A percentile compares a stretch with the other conserved stretches of the same genome.
These are phyloP conservation scores for Phytophthora gonapodyides DNA, from an alignment of 352 stramenopile species.

Conservation along the genomic window DNA sequence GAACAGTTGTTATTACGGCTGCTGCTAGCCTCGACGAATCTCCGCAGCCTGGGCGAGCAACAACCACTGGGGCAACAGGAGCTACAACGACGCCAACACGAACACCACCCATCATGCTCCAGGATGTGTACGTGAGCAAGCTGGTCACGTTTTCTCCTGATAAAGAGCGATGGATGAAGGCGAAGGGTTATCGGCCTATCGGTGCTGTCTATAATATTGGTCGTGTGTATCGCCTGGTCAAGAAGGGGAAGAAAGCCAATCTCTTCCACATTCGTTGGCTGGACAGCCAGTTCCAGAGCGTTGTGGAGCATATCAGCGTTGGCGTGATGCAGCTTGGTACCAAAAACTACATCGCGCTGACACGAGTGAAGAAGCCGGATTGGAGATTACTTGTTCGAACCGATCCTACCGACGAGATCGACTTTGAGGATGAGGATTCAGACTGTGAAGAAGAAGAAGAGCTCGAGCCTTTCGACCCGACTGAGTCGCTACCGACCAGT, in stretches of 20 bases:
- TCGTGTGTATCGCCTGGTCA: slow-evolving; percentile 1
- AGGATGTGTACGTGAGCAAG: slow-evolving; percentile 1
- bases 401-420: slow-evolving; percentile 2
- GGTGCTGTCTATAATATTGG: slow-evolving; percentile 7
- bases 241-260: slow-evolving; percentile 4
- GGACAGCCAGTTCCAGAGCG: slow-evolving; percentile 13
- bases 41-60: too few species aligned
- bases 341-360: slow-evolving; percentile 5
- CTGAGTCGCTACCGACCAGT: background rate
- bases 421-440: background rate
- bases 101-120: background rate
- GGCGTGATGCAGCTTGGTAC: slow-evolving; percentile 4
- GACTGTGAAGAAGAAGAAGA: slow-evolving; percentile 1
- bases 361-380: background rate
- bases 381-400: background rate
- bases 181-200: slow-evolving; percentile 2
- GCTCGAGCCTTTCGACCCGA: slow-evolving; percentile 3
- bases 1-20: too few species aligned
- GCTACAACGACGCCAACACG: too few species aligned
- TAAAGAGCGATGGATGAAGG: slow-evolving; percentile 6
- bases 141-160: background rate
- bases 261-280: slow-evolving; percentile 16
- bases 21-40: too few species aligned
- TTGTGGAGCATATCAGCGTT: slow-evolving; percentile 2
- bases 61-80: too few species aligned